Evolutionary conservation across 108 stramenopile species (phyloP).

Genomic region (Seminavis robusta): DNA sequence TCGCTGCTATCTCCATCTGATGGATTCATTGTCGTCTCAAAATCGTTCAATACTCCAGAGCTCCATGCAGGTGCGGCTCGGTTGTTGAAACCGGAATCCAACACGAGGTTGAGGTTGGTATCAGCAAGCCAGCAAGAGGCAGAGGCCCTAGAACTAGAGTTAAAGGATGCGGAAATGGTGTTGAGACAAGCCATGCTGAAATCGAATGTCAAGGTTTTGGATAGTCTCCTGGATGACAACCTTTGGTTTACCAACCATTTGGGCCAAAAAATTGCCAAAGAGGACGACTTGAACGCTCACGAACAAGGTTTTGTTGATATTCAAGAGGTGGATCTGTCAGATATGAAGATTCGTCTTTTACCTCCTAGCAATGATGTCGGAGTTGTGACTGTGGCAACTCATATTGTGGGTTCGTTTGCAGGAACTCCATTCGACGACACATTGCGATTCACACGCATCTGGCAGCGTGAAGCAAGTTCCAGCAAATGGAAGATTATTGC

Average conservation of each 20-base stretch:
- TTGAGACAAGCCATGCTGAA: background rate
- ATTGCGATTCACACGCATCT: background rate
- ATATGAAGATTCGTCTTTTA: background rate
- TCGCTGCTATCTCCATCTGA: no score
- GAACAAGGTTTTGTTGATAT: background rate
- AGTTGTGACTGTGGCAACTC: background rate
- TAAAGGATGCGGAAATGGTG: slow-evolving; percentile 3
- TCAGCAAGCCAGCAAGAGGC: no score
- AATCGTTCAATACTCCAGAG: no score
- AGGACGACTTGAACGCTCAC: slow-evolving; percentile 1
- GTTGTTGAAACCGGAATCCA: no score
- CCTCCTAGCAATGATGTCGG: background rate
- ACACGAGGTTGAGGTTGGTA: no score
- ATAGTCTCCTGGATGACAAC: slow-evolving; percentile 2
- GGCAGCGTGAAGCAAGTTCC: slow-evolving; percentile 5
- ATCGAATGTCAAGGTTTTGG: background rate
- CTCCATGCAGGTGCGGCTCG: no score
- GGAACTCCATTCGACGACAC: background rate
- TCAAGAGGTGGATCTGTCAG: background rate
- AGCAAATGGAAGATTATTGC: no score
- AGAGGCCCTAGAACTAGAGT: no score
- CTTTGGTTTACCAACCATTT: slow-evolving; percentile 5
- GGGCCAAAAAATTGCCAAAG: slow-evolving; percentile 1
- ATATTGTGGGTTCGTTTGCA: slow-evolving; percentile 3
- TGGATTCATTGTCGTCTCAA: no score